These are phyloP conservation scores for sorghum (Sorghum bicolor) DNA, from an alignment of 176 grass and related monocot species.

Conservation along the genomic window DNA sequence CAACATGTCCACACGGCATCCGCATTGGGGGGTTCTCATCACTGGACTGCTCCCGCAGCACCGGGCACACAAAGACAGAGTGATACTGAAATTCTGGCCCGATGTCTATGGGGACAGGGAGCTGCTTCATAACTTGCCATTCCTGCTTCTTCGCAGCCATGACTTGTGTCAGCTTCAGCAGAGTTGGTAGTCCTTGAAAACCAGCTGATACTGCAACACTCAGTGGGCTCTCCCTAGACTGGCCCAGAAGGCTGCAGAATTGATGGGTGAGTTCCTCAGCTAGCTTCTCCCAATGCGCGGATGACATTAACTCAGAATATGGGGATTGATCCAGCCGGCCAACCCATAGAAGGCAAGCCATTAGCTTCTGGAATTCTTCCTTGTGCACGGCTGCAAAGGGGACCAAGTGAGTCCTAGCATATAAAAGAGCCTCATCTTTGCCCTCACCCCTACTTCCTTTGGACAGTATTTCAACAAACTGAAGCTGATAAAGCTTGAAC, in stretches of 20 bases:
- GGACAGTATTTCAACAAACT: slow-evolving; percentile 74
- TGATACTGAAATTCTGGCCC: slow-evolving; percentile 80
- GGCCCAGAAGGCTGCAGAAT: slow-evolving; percentile 72
- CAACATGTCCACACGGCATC: slow-evolving; percentile 85
- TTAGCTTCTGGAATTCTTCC: slow-evolving; percentile 61
- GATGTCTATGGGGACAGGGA: slow-evolving; percentile 74
- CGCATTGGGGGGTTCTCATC: slow-evolving; percentile 95
- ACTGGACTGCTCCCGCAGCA: slow-evolving; percentile 68
- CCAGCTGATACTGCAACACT: slow-evolving; percentile 62
- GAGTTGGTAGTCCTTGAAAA: slow-evolving; percentile 72
- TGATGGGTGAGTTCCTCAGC: slow-evolving; percentile 66
- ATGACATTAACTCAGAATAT: slow-evolving; percentile 64
- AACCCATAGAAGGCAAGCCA: slow-evolving; percentile 70
- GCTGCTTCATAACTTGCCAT: slow-evolving; percentile 89
- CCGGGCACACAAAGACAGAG: slow-evolving; percentile 87
- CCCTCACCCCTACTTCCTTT: slow-evolving; percentile 45
- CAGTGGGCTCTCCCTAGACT: slow-evolving; percentile 61
- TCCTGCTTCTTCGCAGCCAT: slow-evolving; percentile 85
- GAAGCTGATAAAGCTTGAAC: slow-evolving; percentile 82
- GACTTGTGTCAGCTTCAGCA: slow-evolving; percentile 64
- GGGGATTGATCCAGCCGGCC: slow-evolving; percentile 73
- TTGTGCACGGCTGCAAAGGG: slow-evolving; percentile 51
- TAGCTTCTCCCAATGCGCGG: slow-evolving; percentile 62
- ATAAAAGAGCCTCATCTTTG: slow-evolving; percentile 47
- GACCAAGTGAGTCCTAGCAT: slow-evolving; percentile 58